Conservation (phyloP, 2,329 filamentous ascomycete genomes). For the Botrytis aclada region DNA sequence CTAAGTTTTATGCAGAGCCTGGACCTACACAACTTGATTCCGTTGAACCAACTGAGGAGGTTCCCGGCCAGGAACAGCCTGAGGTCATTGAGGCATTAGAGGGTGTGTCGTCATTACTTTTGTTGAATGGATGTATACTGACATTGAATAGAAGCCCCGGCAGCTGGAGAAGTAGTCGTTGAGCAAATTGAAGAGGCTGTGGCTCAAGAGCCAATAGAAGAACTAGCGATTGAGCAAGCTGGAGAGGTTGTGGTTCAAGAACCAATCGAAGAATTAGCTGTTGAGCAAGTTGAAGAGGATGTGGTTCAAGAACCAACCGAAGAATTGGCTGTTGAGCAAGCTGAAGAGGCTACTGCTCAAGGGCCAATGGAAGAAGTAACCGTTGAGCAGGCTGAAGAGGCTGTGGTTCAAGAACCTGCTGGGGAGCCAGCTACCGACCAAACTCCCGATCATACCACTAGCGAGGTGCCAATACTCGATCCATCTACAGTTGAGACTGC, state of each 20-base stretch:
- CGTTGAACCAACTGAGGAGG: background rate
- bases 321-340: background rate
- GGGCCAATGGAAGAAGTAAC: too few relatives aligned
- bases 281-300: background rate
- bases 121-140: background rate
- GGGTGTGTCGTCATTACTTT: background rate
- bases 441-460: background rate
- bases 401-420: background rate
- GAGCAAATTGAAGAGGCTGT: conserved; percentile 1
- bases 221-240: background rate
- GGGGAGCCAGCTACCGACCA: background rate
- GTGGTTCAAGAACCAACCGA: background rate
- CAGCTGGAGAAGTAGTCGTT: background rate
- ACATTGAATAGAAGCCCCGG: background rate
- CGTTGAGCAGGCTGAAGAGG: background rate
- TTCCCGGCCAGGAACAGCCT: background rate
- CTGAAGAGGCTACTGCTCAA: background rate
- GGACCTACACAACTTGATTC: background rate
- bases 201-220: background rate
- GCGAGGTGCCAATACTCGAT: background rate
- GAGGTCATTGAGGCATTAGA: background rate
- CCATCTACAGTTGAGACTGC: background rate
- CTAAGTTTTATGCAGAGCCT: background rate
- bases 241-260: background rate
- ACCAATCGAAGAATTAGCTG: background rate